Percentiles rank a stretch among this genome's conserved stretches.
phyloP scores from a whole-genome alignment of 257 asterid genomes.

The Penstemon davidsonii region DNA sequence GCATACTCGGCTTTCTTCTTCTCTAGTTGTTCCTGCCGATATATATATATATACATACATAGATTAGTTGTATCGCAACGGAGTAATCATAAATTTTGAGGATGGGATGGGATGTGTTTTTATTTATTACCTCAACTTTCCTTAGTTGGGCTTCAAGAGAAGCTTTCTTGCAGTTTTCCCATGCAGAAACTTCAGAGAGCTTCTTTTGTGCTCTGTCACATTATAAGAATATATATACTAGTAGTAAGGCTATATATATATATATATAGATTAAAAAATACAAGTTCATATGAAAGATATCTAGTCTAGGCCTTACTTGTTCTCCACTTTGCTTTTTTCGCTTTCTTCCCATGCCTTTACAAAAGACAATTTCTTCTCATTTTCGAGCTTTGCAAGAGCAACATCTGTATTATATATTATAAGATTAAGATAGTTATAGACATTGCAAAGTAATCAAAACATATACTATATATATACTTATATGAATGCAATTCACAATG shows the following conservation, averaged over 20 bases:
- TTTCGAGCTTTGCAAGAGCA: slow-evolving; percentile 72
- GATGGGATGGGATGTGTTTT: too few species aligned
- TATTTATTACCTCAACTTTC: slow-evolving; percentile 62
- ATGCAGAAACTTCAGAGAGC: slow-evolving; percentile 59
- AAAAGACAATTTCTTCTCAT: slow-evolving; percentile 59
- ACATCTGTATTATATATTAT: slow-evolving; percentile 43
- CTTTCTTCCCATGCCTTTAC: slow-evolving; percentile 89
- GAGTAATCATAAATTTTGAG: too few species aligned
- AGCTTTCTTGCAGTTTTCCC: slow-evolving; percentile 84
- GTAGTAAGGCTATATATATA: neutral
- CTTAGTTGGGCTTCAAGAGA: slow-evolving; percentile 60
- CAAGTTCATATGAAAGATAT: neutral
- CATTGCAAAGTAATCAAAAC: neutral
- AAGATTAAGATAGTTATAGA: slow-evolving; percentile 17
- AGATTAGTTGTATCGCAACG: too few species aligned
- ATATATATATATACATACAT: neutral
- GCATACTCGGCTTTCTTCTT: slow-evolving; percentile 73
- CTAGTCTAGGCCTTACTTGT: slow-evolving; percentile 54
- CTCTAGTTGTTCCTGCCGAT: slow-evolving; percentile 60
- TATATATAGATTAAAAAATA: too few species aligned
- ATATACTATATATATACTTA: neutral
- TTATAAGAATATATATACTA: neutral
- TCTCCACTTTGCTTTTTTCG: slow-evolving; percentile 71
- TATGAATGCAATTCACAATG: neutral
- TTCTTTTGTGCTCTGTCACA: slow-evolving; percentile 73